A percentile compares a stretch with the other conserved stretches of the same genome.
These are phyloP conservation scores for Vitis riparia DNA, from an alignment of 164 flowering plant species.

Conservation along the genomic window DNA sequence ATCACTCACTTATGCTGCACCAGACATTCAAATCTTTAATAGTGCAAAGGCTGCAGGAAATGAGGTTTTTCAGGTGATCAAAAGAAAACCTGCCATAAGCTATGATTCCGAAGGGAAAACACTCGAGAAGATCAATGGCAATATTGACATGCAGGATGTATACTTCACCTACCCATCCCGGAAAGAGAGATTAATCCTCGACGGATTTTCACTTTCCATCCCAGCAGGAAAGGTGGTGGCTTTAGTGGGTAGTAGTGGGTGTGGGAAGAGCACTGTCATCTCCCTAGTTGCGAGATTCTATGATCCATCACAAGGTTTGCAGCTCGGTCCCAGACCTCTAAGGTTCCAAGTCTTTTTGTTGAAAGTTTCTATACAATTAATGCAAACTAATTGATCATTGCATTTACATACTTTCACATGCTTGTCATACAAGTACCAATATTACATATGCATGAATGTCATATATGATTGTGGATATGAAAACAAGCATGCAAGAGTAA, in stretches of 20 bases:
- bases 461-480: background rate
- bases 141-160: conserved; percentile 45
- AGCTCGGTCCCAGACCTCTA: background rate
- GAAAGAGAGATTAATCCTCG: conserved; percentile 38
- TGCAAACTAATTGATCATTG: too few relatives aligned
- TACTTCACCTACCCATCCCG: conserved; percentile 69
- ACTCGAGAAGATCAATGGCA: conserved; percentile 36
- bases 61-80: conserved; percentile 56
- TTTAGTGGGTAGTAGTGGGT: conserved; percentile 76
- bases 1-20: conserved; percentile 69
- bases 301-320: conserved; percentile 53
- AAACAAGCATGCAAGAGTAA: background rate
- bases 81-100: conserved; percentile 42
- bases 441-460: background rate
- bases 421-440: too few relatives aligned
- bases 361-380: too few relatives aligned
- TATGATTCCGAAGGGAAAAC: conserved; percentile 33
- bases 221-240: conserved; percentile 71
- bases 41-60: conserved; percentile 69
- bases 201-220: conserved; percentile 61
- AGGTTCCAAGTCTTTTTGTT: background rate
- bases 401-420: too few relatives aligned
- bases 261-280: conserved; percentile 70
- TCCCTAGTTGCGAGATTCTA: conserved; percentile 66
- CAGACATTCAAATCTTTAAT: conserved; percentile 65